Evolutionary conservation across 352 stramenopile species (phyloP), one percentile per base, ranked within the genome.

Genomic region (Elongisporangium undulatum): DNA sequence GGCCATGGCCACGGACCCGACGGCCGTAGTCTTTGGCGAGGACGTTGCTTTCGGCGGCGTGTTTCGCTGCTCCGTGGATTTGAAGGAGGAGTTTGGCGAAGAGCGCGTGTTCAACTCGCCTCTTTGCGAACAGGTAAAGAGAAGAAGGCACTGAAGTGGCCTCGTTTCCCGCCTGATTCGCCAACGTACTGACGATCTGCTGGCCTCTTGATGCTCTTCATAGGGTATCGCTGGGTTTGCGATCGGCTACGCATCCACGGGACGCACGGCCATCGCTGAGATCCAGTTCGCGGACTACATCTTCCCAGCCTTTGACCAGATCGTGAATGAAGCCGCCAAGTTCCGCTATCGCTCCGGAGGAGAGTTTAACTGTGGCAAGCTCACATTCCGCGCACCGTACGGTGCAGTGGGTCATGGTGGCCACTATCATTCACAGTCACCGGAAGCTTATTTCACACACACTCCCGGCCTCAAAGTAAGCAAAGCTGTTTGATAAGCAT

Each of bases 251-350:
- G 96, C 97, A 1, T 87, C 92, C 8, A 96, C 94, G 52, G 97
- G 97, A 1, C 87, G 90, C 53, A 99, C 96, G 15, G 96, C 96
- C 9, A 99, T 99, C 70, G 97, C 96, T 3, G 97, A 99, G 84
- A 98, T 99, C 61, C 92, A 99, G 72, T 97, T 97, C 51, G 94
- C 92, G 3, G 97, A 99, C 79, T 99, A 99, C 72, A 99, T 99
- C 56, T 99, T 99, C 73, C 93, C 93, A 7, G 94, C 91, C 3
- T 98, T 98, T 61, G 94, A 98, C 63, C 92, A 96, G 73, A 97
- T 99, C 66, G 96, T 99, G 26, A 99, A 99, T 70, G 97, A 99
- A 72, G 96, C 97, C 26, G 96, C 97, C 54, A 99, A 99, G 72
- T 99, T 98, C 77, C 87, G 97, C 1, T 99, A 98, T 75, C 86